Base-by-base conservation (phyloP, 129 eudicot species). In the Chrysanthemum makinoi region DNA sequence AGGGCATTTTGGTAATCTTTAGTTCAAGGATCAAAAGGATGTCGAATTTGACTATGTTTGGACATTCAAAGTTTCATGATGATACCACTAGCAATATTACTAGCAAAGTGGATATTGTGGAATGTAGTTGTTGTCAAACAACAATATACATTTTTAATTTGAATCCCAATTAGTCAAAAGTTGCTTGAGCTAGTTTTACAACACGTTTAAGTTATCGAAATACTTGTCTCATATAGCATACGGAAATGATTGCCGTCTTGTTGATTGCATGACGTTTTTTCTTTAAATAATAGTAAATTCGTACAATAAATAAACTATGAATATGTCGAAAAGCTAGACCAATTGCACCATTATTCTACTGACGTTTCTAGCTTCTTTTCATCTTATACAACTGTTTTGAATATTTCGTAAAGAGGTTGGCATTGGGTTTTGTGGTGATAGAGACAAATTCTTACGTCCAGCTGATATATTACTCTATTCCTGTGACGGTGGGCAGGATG, bases 21-120 rank as follows among this genome's bases (percentile, higher is more conserved):
- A 14, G 6, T 66, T 24, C 19, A 14, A 26, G 8, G 18, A 47
- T 50, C 0, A 35, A 76, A 49, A 49, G 74, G 63, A 15, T 33
- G 56, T 17, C 47, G 49, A 76, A 10, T 12, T 26, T 58, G 75
- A 68, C 63, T 39, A 52, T 61, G 39, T n/a, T 11, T 10, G 28
- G 24, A 10, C 17, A n/a, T 22, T 26, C 30, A 61, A 46, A 22
- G 59, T 68, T 50, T 75, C 52, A 11, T 17, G 12, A 11, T 46
- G 53, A 66, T 57, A 24, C 66, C 55, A 74, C 61, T 68, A 26
- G 26, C 56, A 49, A 58, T 44, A 14, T 67, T 59, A 20, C 69
- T 68, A 68, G 63, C 57, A 59, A 48, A 68, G 69, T 76, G 63
- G 76, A 64, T 33, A 48, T 19, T 62, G 62, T 57, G 68, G 22